Evolutionary conservation across 768 basidiomycete genomes (phyloP).

Genomic region (Botryobasidium botryosum): DNA sequence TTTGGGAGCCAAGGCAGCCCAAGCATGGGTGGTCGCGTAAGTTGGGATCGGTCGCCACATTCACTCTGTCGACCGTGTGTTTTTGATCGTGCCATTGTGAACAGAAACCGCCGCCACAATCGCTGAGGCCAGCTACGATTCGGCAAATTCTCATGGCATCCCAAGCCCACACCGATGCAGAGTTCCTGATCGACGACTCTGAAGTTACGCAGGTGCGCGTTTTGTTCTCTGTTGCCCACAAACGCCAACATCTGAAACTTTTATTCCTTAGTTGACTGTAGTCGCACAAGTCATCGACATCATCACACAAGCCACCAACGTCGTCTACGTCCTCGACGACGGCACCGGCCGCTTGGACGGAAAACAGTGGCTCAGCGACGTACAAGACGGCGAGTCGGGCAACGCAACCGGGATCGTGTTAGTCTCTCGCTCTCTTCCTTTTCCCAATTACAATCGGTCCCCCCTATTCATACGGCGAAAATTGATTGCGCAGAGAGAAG

Average conservation of each 20-base stretch:
- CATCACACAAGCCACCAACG: conserved; percentile 60
- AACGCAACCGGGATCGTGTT: conserved; percentile 16
- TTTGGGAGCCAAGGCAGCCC: too few relatives aligned
- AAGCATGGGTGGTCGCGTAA: too few relatives aligned
- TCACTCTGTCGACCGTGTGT: too few relatives aligned
- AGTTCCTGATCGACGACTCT: conserved; percentile 66
- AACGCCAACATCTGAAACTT: conserved; percentile 7
- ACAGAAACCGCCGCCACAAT: conserved; percentile 17
- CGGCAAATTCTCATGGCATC: conserved; percentile 55
- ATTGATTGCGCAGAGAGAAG: conserved; percentile 36
- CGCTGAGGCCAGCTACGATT: conserved; percentile 59
- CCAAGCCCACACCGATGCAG: conserved; percentile 73
- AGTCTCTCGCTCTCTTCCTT: too few relatives aligned
- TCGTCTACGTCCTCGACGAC: conserved; percentile 66
- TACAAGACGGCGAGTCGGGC: conserved; percentile 33
- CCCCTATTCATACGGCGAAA: conserved; percentile 18
- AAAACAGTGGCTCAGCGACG: conserved; percentile 62
- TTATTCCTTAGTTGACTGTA: conserved; percentile 41
- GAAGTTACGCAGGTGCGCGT: conserved; percentile 67
- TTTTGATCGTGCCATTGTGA: background rate
- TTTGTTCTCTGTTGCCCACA: background rate
- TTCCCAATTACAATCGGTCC: background rate
- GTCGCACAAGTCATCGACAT: conserved; percentile 59
- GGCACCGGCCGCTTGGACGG: conserved; percentile 70
- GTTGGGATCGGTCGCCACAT: too few relatives aligned